phyloP scores from a whole-genome alignment of 1,139 yeast species.

The Saccharomyces hybrid region DNA sequence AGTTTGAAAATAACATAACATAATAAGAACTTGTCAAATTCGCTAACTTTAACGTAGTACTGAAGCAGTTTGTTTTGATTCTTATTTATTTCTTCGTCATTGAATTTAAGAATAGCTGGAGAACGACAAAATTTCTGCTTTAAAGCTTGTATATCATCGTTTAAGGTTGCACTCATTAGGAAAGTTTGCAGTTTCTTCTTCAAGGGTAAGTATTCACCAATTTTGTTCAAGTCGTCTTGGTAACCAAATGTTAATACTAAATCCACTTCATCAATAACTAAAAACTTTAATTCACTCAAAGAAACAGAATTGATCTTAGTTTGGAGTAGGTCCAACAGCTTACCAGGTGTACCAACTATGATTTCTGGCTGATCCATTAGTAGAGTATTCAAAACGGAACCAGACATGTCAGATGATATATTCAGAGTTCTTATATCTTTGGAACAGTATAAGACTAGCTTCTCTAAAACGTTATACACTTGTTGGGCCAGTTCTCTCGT shows the following conservation, averaged over 20 bases:
- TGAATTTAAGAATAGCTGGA: conserved; percentile 76
- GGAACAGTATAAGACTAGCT: conserved; percentile 64
- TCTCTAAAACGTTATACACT: conserved; percentile 62
- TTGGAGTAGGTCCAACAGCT: conserved; percentile 55
- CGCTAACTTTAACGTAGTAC: conserved; percentile 78
- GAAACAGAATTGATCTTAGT: conserved; percentile 37
- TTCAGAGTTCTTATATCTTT: conserved; percentile 61
- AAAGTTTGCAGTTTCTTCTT: conserved; percentile 78
- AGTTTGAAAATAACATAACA: conserved; percentile 89
- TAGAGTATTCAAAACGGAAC: conserved; percentile 63
- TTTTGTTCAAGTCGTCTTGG: conserved; percentile 66
- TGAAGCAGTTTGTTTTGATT: conserved; percentile 61
- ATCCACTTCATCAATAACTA: conserved; percentile 95
- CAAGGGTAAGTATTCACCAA: conserved; percentile 58
- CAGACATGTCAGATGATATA: conserved; percentile 64
- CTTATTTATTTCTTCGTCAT: conserved; percentile 52
- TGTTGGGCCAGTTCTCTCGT: conserved; percentile 82
- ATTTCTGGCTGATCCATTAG: conserved; percentile 71
- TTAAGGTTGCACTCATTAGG: conserved; percentile 93
- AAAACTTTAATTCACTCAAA: conserved; percentile 50
- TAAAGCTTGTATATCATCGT: conserved; percentile 73
- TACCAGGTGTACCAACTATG: conserved; percentile 81
- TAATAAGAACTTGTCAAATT: conserved; percentile 83
- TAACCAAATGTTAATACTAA: conserved; percentile 85
- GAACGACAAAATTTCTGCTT: conserved; percentile 73